phyloP scores from a whole-genome alignment of 2,329 filamentous ascomycete species.

The Cryphonectria carpinicola region DNA sequence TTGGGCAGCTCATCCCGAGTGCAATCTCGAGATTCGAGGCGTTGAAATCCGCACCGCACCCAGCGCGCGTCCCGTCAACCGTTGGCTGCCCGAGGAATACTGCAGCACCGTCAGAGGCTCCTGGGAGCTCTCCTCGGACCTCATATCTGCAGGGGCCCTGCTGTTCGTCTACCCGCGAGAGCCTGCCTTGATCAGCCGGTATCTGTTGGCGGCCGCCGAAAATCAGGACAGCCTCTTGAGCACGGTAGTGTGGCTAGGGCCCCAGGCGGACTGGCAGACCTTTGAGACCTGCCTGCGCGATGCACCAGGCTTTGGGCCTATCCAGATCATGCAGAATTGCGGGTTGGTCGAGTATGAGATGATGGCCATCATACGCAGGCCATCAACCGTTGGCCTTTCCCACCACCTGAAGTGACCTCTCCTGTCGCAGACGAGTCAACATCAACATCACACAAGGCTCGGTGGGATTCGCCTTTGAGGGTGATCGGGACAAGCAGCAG shows the following conservation, averaged over 20 bases:
- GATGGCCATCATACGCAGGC: conserved; percentile 17
- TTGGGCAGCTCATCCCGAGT: background rate
- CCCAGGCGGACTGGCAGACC: conserved; percentile 21
- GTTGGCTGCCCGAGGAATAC: conserved; percentile 20
- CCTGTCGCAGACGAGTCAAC: background rate
- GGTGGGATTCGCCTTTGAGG: background rate
- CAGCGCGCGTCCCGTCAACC: conserved; percentile 10
- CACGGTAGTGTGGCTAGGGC: conserved; percentile 22
- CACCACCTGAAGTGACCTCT: background rate
- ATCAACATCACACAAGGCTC: background rate
- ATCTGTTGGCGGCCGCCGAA: conserved; percentile 6
- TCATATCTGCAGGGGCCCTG: background rate
- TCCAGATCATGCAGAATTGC: background rate
- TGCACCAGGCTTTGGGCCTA: conserved; percentile 3
- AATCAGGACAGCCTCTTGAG: background rate
- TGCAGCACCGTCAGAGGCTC: conserved; percentile 21
- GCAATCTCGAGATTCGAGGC: conserved; percentile 12
- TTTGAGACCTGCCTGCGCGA: conserved; percentile 7
- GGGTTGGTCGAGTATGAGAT: conserved; percentile 26
- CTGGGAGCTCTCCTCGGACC: conserved; percentile 19
- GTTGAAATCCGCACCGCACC: conserved; percentile 20
- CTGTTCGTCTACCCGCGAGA: conserved; percentile 27
- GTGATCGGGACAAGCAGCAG: background rate
- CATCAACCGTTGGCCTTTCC: background rate
- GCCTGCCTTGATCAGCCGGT: conserved; percentile 10